Evolutionary conservation across 1,284 basidiomycete species (phyloP).

Genomic region (Cutaneotrichosporon spelunceum): DNA sequence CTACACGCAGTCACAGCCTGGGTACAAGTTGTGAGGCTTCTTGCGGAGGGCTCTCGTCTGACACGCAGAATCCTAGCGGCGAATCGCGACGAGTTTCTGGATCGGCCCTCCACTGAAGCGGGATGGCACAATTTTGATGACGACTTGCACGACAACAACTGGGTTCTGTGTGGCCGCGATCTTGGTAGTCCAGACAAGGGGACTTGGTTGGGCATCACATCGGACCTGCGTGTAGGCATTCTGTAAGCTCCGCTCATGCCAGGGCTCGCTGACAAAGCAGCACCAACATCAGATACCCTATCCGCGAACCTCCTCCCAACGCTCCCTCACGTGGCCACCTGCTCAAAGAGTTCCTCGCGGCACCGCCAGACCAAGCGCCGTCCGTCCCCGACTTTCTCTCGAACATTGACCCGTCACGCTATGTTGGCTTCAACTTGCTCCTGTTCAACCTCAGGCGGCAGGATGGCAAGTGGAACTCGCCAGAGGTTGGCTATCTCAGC

Average conservation of each 20-base stretch:
- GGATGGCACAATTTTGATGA: slow-evolving; percentile 47
- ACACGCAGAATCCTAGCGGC: slow-evolving; percentile 41
- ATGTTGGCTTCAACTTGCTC: slow-evolving; percentile 50
- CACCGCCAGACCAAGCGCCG: slow-evolving; percentile 16
- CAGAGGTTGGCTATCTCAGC: slow-evolving; percentile 36
- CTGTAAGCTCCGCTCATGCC: slow-evolving; percentile 31
- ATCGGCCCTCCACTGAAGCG: slow-evolving; percentile 40
- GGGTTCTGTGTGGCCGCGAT: slow-evolving; percentile 41
- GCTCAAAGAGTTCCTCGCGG: slow-evolving; percentile 34
- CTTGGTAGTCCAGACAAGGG: slow-evolving; percentile 32
- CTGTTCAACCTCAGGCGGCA: slow-evolving; percentile 33
- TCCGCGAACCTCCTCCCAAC: slow-evolving; percentile 22
- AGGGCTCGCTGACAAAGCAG: slow-evolving; percentile 21
- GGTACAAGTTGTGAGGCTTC: slow-evolving; percentile 41
- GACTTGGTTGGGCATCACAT: slow-evolving; percentile 46
- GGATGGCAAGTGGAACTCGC: slow-evolving; percentile 8
- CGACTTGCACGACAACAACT: not conserved
- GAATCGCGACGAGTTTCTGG: slow-evolving; percentile 49
- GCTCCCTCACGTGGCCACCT: slow-evolving; percentile 40
- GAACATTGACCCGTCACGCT: slow-evolving; percentile 24
- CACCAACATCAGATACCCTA: slow-evolving; percentile 43
- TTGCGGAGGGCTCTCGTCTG: not conserved
- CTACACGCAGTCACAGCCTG: slow-evolving; percentile 42
- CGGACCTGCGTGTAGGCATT: slow-evolving; percentile 41
- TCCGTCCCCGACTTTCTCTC: slow-evolving; percentile 30